Base-by-base conservation (phyloP, 768 basidiomycete genomes). In the Russula sp. region DNA sequence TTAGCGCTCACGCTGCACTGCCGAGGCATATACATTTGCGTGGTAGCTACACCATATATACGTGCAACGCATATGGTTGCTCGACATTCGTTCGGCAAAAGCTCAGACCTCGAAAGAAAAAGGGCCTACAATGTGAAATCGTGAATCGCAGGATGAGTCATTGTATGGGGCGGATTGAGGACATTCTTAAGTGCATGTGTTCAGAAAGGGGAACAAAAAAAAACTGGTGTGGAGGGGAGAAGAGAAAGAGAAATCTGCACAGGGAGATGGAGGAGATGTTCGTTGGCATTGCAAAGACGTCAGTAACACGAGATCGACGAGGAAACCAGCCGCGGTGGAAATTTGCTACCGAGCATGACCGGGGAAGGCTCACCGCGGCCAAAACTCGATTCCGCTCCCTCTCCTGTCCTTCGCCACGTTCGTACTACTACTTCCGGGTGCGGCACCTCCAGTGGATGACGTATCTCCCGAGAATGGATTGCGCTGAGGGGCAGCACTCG, bases 301-400 rank as follows among this genome's bases (percentile, higher is more conserved):
- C 34, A 25, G 45, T 46, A 56, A 47, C 34, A 51, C 41, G 34
- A 46, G 35, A 61, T 39, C 42, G 60, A 50, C n/a, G 22, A 47
- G 34, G 20, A 35, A 34, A 34, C 32, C 42, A 47, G 47, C 45
- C 36, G 32, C 32, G 34, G 46, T 9, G 32, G 25, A 41, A 16
- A 64, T 56, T 49, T 32, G 36, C 18, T 7, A 29, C 38, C n/a
- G 35, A n/a, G 18, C 18, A 64, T 8, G 25, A 32, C 22, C 35
- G 29, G 16, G 43, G 29, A 14, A 32, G 41, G 53, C 61, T 84
- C 76, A 89, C 79, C 88, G 82, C 66, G 84, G 83, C 88, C 88
- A 91, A 56, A 81, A 71, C 72, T 90, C 88, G 80, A 87, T 83
- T 60, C 82, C 82, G 62, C 81, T 85, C 61, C 80, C 73, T 70